Base-by-base conservation (phyloP, 2,329 filamentous ascomycete genomes). In the Verticillium dahliae region DNA sequence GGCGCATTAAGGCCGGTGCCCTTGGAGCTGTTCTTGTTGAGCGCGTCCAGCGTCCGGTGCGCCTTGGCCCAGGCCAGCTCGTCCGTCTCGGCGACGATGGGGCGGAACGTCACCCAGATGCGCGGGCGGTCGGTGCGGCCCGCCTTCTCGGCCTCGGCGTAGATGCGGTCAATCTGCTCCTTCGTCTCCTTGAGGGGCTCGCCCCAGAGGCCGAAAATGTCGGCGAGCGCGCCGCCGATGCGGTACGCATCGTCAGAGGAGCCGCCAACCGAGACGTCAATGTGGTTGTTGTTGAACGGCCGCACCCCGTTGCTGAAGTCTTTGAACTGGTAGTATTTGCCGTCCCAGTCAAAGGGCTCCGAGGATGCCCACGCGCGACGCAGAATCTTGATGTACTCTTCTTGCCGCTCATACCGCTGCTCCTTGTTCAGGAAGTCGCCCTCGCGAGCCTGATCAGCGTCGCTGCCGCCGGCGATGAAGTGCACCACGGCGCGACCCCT, bases 51-150 rank as follows among this genome's bases (percentile, higher is more conserved):
- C 0, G 80, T 86, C 33, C 75, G 75, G 69, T 86, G 78, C 3
- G 85, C 85, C 72, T 86, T 87, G 3, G 75, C 77, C 85, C 85
- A 87, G 1, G 85, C 85, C 6, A 87, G 75, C 22, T 86, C 84
- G 14, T 87, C 84, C 0, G 84, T 87, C 72, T 86, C 84, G 0
- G 84, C 84, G 0, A 80, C 67, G 62, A 87, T 87, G 3, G 85
- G 85, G 2, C 85, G 78, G 78, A 87, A 87, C 0, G 85, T 86
- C 1, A 87, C 85, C 85, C 85, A 87, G 67, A 87, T 87, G 4
- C 82, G 74, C 6, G 85, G 85, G 0, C 79, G 73, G 64, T 87
- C 84, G 14, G 71, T 58, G 1, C 85, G 79, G 0, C 84, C 84
- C 1, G 84, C 84, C 65, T 81, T 81, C n/a, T 76, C 81, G 0